Conservation (phyloP, 805 yeast genomes). For the Yamadazyma olivae region DNA sequence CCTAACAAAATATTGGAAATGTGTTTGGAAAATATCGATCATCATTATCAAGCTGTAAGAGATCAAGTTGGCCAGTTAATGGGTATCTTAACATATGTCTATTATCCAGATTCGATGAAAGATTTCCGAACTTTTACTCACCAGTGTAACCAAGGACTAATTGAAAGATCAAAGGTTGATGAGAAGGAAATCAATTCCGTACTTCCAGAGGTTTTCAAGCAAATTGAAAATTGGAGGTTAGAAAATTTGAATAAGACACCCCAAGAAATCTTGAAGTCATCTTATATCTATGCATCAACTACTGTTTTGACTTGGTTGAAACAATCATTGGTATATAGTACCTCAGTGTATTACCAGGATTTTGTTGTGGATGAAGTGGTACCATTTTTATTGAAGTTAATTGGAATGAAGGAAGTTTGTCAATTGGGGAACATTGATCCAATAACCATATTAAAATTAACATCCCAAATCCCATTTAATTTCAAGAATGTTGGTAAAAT, state of each 20-base stretch:
- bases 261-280: conserved; percentile 56
- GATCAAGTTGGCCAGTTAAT: conserved; percentile 62
- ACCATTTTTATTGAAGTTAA: conserved; percentile 66
- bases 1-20: conserved; percentile 42
- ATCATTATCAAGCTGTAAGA: conserved; percentile 73
- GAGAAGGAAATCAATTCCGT: conserved; percentile 9
- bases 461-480: conserved; percentile 39
- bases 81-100: conserved; percentile 41
- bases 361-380: conserved; percentile 49
- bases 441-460: conserved; percentile 39
- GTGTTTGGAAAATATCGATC: conserved; percentile 50
- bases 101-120: conserved; percentile 40
- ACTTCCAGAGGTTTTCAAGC: conserved; percentile 43
- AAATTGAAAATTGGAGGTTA: conserved; percentile 41
- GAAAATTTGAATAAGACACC: conserved; percentile 38
- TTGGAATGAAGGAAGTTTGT: conserved; percentile 75
- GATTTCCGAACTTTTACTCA: conserved; percentile 38
- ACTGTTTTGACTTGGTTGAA: conserved; percentile 62
- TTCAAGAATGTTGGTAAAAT: conserved; percentile 17
- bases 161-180: conserved; percentile 24
- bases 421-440: conserved; percentile 64
- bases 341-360: conserved; percentile 51
- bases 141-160: conserved; percentile 25
- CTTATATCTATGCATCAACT: conserved; percentile 61
- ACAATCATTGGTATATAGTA: conserved; percentile 51